Percentiles rank a stretch among this genome's conserved stretches.
Evolutionary conservation across 1,284 basidiomycete genomes (phyloP).

Genomic region (Cryptococcus deneoformans): DNA sequence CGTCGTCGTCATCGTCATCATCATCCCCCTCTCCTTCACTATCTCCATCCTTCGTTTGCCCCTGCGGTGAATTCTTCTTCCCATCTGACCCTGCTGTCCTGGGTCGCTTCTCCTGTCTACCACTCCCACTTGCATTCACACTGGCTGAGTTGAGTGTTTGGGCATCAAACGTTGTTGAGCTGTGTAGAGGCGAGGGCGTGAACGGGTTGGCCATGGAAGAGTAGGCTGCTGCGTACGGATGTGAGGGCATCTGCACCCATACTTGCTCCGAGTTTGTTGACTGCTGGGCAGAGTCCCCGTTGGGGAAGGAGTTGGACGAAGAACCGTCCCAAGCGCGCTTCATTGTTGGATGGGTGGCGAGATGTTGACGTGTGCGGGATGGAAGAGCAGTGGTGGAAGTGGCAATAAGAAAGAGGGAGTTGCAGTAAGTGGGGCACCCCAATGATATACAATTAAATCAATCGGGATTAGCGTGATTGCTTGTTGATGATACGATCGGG

Average conservation of each 20-base stretch:
- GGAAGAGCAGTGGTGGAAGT: too few species aligned
- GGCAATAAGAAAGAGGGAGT: too few species aligned
- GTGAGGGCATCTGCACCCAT: constrained; percentile 23
- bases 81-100: constrained; percentile 9
- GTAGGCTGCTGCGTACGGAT: constrained; percentile 45
- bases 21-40: constrained; percentile 26
- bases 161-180: constrained; percentile 14
- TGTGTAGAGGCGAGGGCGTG: constrained; percentile 25
- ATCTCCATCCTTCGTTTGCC: constrained; percentile 13
- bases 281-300: too few species aligned
- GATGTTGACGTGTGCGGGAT: neutral
- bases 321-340: constrained; percentile 22
- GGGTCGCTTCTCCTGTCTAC: constrained; percentile 17
- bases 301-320: too few species aligned
- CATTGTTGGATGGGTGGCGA: constrained; percentile 8
- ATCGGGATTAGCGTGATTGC: too few species aligned
- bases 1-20: constrained; percentile 35
- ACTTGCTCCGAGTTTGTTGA: neutral
- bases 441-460: too few species aligned
- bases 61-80: constrained; percentile 1
- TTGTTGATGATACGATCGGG: too few species aligned
- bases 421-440: too few species aligned
- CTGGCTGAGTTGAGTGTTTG: neutral
- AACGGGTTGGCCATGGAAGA: constrained; percentile 32
- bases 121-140: neutral